phyloP scores from a whole-genome alignment of 768 basidiomycete species.

The Clathrus columnatus region DNA sequence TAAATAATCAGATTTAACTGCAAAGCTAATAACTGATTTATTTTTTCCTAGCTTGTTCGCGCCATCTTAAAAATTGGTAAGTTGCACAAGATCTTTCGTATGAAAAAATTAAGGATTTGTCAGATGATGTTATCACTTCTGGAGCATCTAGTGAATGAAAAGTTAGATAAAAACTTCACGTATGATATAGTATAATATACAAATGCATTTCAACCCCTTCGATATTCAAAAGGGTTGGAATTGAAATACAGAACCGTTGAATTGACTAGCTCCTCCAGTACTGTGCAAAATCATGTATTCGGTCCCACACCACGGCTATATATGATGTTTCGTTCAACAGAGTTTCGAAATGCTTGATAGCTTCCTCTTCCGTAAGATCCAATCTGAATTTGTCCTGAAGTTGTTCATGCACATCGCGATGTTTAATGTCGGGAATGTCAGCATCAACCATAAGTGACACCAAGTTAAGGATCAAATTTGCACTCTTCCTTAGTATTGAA shows the following conservation, averaged over 20 bases:
- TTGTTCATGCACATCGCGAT: constrained; percentile 77
- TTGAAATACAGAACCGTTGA: background rate
- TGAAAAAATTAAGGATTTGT: constrained; percentile 8
- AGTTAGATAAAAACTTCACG: background rate
- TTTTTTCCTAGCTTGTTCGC: constrained; percentile 52
- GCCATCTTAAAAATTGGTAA: constrained; percentile 83
- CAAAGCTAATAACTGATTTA: background rate
- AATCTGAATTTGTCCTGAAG: constrained; percentile 95
- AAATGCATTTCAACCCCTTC: background rate
- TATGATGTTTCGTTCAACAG: constrained; percentile 92
- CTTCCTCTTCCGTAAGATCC: constrained; percentile 92
- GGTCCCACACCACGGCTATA: constrained; percentile 85
- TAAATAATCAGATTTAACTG: constrained; percentile 25
- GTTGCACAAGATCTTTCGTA: constrained; percentile 17
- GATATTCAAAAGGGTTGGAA: no score
- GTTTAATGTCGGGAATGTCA: constrained; percentile 95
- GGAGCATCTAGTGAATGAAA: constrained; percentile 58
- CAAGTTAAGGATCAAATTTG: constrained; percentile 93
- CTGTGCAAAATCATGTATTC: constrained; percentile 86
- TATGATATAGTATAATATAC: background rate
- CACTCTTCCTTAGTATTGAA: constrained; percentile 90
- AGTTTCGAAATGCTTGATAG: constrained; percentile 93
- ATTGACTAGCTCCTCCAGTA: constrained; percentile 66
- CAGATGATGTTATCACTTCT: constrained; percentile 73
- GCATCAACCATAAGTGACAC: constrained; percentile 97